Evolutionary conservation across 257 asterid species (phyloP).

Genomic region (Echium plantagineum): DNA sequence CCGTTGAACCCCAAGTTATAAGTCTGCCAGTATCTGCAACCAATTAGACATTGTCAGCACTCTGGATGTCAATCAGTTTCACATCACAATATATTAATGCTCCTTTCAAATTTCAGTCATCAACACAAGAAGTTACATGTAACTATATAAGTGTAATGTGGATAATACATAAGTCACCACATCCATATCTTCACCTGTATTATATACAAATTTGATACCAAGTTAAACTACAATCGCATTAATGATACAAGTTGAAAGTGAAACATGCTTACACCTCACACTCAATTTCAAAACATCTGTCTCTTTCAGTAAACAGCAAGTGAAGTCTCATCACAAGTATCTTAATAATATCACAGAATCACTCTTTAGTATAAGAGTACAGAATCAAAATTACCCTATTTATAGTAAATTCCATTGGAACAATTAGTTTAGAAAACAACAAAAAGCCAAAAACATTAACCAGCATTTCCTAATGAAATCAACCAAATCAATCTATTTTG

Average conservation of each 20-base stretch:
- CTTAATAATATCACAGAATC: not conserved
- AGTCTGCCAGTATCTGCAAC: conserved; percentile 76
- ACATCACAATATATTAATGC: not conserved
- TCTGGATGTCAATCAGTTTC: not conserved
- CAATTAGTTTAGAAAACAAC: too few relatives aligned
- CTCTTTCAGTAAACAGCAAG: not conserved
- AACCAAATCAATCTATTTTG: too few relatives aligned
- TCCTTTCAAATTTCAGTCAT: not conserved
- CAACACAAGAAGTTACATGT: not conserved
- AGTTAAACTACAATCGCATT: too few relatives aligned
- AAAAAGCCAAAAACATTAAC: too few relatives aligned
- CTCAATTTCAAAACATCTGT: not conserved
- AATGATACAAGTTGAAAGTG: not conserved
- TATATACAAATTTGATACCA: too few relatives aligned
- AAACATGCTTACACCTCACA: not conserved
- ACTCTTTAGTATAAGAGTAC: too few relatives aligned
- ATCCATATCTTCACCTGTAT: too few relatives aligned
- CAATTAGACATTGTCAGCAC: not conserved
- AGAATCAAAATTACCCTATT: too few relatives aligned
- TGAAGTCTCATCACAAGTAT: not conserved
- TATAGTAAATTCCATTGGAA: too few relatives aligned
- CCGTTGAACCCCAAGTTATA: conserved; percentile 96
- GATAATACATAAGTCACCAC: too few relatives aligned
- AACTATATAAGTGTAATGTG: too few relatives aligned
- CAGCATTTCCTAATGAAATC: too few relatives aligned